Conservation (phyloP, 345 rosid genomes). For the Linum lewisii region DNA sequence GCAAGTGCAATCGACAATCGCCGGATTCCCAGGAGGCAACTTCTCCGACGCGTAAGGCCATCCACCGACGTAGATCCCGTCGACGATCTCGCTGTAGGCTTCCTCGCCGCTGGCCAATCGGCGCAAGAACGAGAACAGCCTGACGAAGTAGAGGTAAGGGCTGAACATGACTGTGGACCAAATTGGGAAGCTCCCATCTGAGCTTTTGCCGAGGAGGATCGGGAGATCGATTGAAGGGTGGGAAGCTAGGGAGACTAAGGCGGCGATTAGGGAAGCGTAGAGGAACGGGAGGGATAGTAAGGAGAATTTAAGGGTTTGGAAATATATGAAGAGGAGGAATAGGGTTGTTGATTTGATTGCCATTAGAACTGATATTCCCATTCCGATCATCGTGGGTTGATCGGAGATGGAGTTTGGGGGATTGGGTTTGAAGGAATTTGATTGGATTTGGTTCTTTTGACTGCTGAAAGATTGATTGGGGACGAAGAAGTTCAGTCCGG, state of each 20-base stretch:
- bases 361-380: conserved; percentile 39
- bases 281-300: conserved; percentile 36
- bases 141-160: conserved; percentile 44
- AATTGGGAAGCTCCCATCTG: conserved; percentile 53
- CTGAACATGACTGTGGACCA: conserved; percentile 47
- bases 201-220: conserved; percentile 44
- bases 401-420: too few species aligned
- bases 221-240: conserved; percentile 41
- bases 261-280: conserved; percentile 37
- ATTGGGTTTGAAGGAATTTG: too few species aligned
- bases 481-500: too few species aligned
- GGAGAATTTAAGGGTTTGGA: conserved; percentile 24
- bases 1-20: conserved; percentile 63
- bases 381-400: conserved; percentile 28
- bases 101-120: conserved; percentile 42
- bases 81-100: conserved; percentile 39
- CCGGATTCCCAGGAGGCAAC: conserved; percentile 62
- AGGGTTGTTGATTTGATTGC: conserved; percentile 26
- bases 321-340: conserved; percentile 23
- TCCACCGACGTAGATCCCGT: conserved; percentile 61
- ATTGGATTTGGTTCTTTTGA: too few species aligned
- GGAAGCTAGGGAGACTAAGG: conserved; percentile 27
- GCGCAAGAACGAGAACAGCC: conserved; percentile 34
- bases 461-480: too few species aligned
- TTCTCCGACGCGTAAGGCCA: conserved; percentile 43